Evolutionary conservation across 1,284 basidiomycete genomes (phyloP).

Genomic region (Sanghuangporus weigelae): DNA sequence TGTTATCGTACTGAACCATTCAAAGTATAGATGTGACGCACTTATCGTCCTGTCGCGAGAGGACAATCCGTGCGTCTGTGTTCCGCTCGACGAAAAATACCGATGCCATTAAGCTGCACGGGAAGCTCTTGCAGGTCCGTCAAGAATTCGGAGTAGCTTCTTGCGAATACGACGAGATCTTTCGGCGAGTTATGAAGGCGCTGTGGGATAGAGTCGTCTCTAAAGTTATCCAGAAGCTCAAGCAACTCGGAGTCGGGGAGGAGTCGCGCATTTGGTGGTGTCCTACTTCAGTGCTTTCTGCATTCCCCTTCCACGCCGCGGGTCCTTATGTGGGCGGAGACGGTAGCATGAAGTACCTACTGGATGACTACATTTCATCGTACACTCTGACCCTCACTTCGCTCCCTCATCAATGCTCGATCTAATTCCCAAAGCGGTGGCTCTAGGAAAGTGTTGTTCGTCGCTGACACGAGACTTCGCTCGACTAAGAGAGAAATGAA

Average conservation of each 20-base stretch:
- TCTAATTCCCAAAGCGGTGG: background rate
- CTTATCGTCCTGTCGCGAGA: background rate
- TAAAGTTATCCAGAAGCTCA: constrained; percentile 26
- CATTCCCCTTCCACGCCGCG: constrained; percentile 33
- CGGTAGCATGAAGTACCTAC: constrained; percentile 17
- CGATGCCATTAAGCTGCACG: background rate
- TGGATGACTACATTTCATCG: constrained; percentile 32
- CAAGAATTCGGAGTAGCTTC: background rate
- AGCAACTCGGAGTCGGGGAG: constrained; percentile 8
- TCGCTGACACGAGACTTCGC: background rate
- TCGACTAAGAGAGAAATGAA: background rate
- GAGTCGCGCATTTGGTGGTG: constrained; percentile 42
- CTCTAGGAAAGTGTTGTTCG: background rate
- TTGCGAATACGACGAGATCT: constrained; percentile 15
- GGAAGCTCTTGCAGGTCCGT: background rate
- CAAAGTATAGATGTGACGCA: constrained; percentile 2
- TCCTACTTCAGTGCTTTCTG: constrained; percentile 30
- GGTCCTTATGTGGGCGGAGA: background rate
- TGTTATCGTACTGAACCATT: constrained; percentile 4
- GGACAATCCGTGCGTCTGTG: background rate
- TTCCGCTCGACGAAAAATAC: background rate
- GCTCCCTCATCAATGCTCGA: constrained; percentile 27
- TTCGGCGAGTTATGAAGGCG: constrained; percentile 23
- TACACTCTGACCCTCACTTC: constrained; percentile 34
- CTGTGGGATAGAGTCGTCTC: constrained; percentile 31